Percentiles rank a stretch among this genome's conserved stretches.
These are phyloP conservation scores for Myriosclerotinia curreyana DNA, from an alignment of 2,329 filamentous ascomycete species.

Conservation along the genomic window DNA sequence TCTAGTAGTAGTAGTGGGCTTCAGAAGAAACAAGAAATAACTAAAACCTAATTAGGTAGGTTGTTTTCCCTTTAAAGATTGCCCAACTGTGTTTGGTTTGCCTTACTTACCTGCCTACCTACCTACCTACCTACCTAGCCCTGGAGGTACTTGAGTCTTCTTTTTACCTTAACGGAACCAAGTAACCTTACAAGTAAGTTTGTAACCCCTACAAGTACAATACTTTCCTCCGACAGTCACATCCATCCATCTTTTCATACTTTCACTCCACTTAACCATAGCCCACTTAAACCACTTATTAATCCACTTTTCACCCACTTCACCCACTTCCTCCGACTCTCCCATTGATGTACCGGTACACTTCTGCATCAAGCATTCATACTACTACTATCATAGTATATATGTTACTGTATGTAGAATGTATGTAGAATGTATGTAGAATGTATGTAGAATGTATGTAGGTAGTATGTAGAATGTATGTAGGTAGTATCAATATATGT, in stretches of 20 bases:
- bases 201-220: not conserved
- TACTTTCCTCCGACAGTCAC: constrained; percentile 4
- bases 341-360: too few relatives aligned
- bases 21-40: not conserved
- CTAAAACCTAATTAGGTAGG: constrained; percentile 1
- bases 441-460: too few relatives aligned
- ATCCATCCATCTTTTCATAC: not conserved
- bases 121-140: not conserved
- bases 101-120: not conserved
- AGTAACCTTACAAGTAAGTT: not conserved
- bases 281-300: too few relatives aligned
- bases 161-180: not conserved
- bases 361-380: too few relatives aligned
- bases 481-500: too few relatives aligned
- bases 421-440: too few relatives aligned
- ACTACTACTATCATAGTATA: too few relatives aligned
- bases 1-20: not conserved
- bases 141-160: not conserved
- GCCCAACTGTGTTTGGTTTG: not conserved
- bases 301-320: too few relatives aligned
- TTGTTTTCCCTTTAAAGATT: not conserved
- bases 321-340: constrained; percentile 1
- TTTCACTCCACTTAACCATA: not conserved
- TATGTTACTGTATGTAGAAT: too few relatives aligned
- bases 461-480: too few relatives aligned